Evolutionary conservation across 176 grass and related monocot genomes (phyloP).

Genomic region (Luzula sylvatica): DNA sequence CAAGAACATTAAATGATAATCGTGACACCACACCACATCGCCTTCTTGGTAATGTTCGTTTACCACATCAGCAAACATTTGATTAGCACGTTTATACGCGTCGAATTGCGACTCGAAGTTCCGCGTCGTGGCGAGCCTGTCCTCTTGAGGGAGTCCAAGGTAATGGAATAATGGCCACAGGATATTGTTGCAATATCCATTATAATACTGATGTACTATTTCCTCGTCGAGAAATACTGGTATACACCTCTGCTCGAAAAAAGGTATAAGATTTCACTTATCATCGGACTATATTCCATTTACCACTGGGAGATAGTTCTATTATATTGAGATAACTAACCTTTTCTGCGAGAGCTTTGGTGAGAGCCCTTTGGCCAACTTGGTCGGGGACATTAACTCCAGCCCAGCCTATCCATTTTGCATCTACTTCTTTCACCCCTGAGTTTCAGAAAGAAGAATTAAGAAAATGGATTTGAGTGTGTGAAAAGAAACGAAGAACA

Average conservation of each 20-base stretch:
- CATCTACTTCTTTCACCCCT: slow-evolving; percentile 97
- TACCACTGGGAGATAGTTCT: not conserved
- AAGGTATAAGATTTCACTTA: slow-evolving; percentile 17
- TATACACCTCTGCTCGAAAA: slow-evolving; percentile 73
- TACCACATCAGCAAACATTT: slow-evolving; percentile 99
- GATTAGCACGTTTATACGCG: slow-evolving; percentile 91
- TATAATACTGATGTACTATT: slow-evolving; percentile 98
- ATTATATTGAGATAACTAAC: slow-evolving; percentile 16
- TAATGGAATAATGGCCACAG: slow-evolving; percentile 99
- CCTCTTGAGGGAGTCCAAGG: slow-evolving; percentile 92
- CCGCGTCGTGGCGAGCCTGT: slow-evolving; percentile 83
- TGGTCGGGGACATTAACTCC: slow-evolving; percentile 93
- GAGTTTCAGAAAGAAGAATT: not conserved
- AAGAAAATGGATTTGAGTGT: too few relatives aligned
- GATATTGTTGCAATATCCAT: slow-evolving; percentile 99
- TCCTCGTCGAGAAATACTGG: slow-evolving; percentile 98
- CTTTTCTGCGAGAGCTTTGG: slow-evolving; percentile 88
- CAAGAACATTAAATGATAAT: slow-evolving; percentile 99
- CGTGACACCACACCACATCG: slow-evolving; percentile 99
- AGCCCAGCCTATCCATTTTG: slow-evolving; percentile 99
- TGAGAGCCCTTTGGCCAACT: slow-evolving; percentile 79
- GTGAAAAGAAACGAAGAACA: too few relatives aligned
- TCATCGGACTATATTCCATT: not conserved
- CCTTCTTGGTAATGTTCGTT: slow-evolving; percentile 96
- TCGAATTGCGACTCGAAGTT: slow-evolving; percentile 95